A percentile compares a stretch with the other conserved stretches of the same genome.
Conservation (phyloP, 2,329 filamentous ascomycete species). For the Gremmenia infestans region DNA sequence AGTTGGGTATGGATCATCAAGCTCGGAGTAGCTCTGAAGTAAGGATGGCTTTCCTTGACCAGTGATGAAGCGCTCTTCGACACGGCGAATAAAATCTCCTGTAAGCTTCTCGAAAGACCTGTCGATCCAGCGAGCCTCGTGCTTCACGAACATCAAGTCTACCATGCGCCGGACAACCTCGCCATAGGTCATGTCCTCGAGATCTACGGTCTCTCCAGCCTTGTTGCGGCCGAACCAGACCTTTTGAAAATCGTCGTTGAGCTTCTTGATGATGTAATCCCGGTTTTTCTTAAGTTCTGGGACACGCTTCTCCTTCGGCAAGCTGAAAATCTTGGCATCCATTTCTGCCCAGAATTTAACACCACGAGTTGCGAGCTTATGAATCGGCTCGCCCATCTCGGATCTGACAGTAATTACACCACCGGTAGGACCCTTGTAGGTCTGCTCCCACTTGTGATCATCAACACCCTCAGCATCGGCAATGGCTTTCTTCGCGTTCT, state of each 20-base stretch:
- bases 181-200: constrained; percentile 93
- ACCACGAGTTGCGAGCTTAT: constrained; percentile 96
- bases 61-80: constrained; percentile 93
- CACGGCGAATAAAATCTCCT: constrained; percentile 91
- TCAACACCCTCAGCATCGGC: constrained; percentile 78
- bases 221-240: constrained; percentile 92
- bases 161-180: constrained; percentile 85
- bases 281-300: constrained; percentile 83
- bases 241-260: constrained; percentile 95
- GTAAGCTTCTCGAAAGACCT: constrained; percentile 75
- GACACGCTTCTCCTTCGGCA: constrained; percentile 87
- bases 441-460: constrained; percentile 84
- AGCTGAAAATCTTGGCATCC: constrained; percentile 95
- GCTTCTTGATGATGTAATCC: constrained; percentile 88
- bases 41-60: constrained; percentile 67
- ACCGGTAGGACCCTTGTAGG: constrained; percentile 84
- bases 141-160: constrained; percentile 85
- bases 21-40: constrained; percentile 84
- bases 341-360: constrained; percentile 97
- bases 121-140: constrained; percentile 89
- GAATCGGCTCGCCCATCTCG: constrained; percentile 99
- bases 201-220: constrained; percentile 72
- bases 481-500: constrained; percentile 84
- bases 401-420: constrained; percentile 95
- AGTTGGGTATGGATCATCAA: constrained; percentile 73